Evolutionary conservation across 108 stramenopile species (phyloP), one percentile per base, ranked within the genome.

Genomic region (Asterionellopsis glacialis): DNA sequence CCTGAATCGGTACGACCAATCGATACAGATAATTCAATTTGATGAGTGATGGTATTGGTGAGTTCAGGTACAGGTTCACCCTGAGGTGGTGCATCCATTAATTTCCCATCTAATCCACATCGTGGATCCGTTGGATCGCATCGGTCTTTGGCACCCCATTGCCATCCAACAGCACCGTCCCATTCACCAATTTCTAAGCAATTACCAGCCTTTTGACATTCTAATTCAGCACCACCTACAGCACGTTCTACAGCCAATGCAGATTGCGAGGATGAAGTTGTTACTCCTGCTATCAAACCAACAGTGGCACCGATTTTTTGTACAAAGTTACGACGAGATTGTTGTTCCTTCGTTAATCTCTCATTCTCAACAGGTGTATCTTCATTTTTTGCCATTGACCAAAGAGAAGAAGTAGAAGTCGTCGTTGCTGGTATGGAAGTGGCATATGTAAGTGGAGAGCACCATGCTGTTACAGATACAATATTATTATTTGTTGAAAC

Each of bases 161-260:
- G 83, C 87, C 87, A 89, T 44, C 91, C 91, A n/a, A 92, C 67
- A 16, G 91, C 91, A 11, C 85, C 91, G 66, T 92, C 91, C 56
- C 77, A 65, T 60, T 92, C 85, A 27, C 79, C 71, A 14, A 58
- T 84, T 69, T 92, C 82, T 23, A 92, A 60, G 65, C 91, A 92
- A 65, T 92, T 85, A 11, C 87, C 87, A 24, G 77, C 80, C 16
- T 72, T 63, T 9, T 82, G 74, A 63, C 91, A 92, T 39, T 70
- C 55, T 7, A 57, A 54, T 72, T 92, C 91, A 4, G 76, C 90
- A 24, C 73, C 71, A 11, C 90, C 90, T 39, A 90, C 81, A 5
- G 89, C 89, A 28, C 82, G 61, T 49, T 80, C 76, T 21, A 82
- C 89, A 52, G 76, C 72, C 1, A 73, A 71, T 19, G 75, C 68